phyloP scores from a whole-genome alignment of 2,329 filamentous ascomycete genomes.

The Curvularia sp. region DNA sequence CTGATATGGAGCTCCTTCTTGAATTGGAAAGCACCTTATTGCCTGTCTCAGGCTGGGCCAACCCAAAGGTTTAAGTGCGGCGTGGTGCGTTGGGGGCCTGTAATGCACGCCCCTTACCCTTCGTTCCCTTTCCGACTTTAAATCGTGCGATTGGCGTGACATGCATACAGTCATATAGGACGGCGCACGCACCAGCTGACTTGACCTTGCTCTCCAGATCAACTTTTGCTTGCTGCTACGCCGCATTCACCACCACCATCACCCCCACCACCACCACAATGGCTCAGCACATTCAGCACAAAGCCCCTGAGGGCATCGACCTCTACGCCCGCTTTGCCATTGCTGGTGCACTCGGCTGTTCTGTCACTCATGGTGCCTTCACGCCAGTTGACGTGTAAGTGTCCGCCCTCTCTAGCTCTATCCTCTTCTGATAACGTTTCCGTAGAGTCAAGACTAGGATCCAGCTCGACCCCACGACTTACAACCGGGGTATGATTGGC shows the following conservation, averaged over 20 bases:
- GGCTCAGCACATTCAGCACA: background rate
- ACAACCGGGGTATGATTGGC: slow-evolving; percentile 86
- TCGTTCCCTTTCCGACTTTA: background rate
- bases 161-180: background rate
- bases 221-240: background rate
- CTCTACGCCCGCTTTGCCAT: slow-evolving; percentile 98
- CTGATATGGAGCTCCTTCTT: too few species aligned
- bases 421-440: slow-evolving; percentile 7
- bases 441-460: slow-evolving; percentile 91
- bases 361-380: slow-evolving; percentile 93
- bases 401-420: slow-evolving; percentile 40
- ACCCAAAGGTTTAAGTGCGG: background rate
- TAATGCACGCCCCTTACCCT: background rate
- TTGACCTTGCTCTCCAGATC: background rate
- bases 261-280: background rate
- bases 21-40: too few species aligned
- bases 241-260: background rate
- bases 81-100: background rate
- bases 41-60: too few species aligned
- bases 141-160: background rate
- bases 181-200: background rate
- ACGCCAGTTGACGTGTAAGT: slow-evolving; percentile 99
- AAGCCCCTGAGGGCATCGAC: slow-evolving; percentile 57
- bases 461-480: slow-evolving; percentile 87
- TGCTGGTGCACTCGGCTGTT: slow-evolving; percentile 96